A percentile compares a stretch with the other conserved stretches of the same genome.
Conservation (phyloP, 225 moss, liverwort and hornwort genomes). For the Polytrichum commune region DNA sequence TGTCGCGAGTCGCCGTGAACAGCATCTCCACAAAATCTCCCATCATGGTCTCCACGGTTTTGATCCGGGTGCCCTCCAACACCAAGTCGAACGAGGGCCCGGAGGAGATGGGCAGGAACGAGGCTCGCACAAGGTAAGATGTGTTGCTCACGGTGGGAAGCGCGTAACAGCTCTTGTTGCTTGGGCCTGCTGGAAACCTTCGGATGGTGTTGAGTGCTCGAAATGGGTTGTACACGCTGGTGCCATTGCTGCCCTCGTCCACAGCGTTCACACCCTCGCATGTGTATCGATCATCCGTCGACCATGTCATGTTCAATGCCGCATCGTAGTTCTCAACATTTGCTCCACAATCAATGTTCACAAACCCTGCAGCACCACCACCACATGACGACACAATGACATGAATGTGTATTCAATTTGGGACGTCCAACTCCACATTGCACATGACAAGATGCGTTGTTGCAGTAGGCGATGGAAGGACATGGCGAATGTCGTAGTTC, state of each 20-base stretch:
- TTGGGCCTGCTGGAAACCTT: constrained; percentile 34
- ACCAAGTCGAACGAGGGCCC: constrained; percentile 38
- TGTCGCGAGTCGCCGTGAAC: constrained; percentile 29
- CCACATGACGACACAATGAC: too few relatives aligned
- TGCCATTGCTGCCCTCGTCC: constrained; percentile 20
- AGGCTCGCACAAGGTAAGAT: constrained; percentile 39
- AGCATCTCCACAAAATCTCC: constrained; percentile 44
- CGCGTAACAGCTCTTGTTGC: constrained; percentile 49
- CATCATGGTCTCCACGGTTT: constrained; percentile 32
- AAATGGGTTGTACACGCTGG: constrained; percentile 35
- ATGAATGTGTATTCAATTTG: too few relatives aligned
- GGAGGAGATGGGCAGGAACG: constrained; percentile 31
- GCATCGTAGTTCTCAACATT: constrained; percentile 24
- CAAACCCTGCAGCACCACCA: constrained; percentile 23
- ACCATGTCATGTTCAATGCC: constrained; percentile 43
- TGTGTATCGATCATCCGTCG: constrained; percentile 25
- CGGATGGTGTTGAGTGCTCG: constrained; percentile 39
- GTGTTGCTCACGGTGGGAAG: constrained; percentile 31
- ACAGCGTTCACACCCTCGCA: constrained; percentile 29
- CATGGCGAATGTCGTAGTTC: constrained; percentile 14
- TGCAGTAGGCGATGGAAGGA: too few relatives aligned
- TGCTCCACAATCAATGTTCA: constrained; percentile 52
- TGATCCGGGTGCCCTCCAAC: constrained; percentile 35
- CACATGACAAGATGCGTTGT: too few relatives aligned
- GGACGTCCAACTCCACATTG: too few relatives aligned